Evolutionary conservation across 441 rosid species (phyloP).

Genomic region (Populus hybrid): DNA sequence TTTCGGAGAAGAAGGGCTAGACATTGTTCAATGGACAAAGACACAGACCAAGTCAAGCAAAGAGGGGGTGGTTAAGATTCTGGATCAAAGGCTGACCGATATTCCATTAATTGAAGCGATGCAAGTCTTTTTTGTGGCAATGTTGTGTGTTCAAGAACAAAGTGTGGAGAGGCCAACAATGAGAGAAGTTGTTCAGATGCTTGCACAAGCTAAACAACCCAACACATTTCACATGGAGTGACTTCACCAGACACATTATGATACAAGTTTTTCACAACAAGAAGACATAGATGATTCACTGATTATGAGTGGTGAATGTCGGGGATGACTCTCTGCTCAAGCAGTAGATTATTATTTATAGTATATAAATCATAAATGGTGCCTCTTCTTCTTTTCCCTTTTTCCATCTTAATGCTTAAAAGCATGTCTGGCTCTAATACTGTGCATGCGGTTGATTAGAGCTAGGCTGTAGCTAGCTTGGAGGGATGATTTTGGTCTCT

Average conservation of each 20-base stretch:
- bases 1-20: slow-evolving; percentile 80
- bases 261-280: not conserved
- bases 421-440: not conserved
- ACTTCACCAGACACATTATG: not conserved
- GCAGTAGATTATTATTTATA: not conserved
- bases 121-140: slow-evolving; percentile 79
- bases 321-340: not conserved
- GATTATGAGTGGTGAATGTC: not conserved
- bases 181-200: slow-evolving; percentile 91
- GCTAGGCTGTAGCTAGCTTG: not conserved
- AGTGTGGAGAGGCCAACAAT: slow-evolving; percentile 87
- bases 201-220: slow-evolving; percentile 50
- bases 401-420: not conserved
- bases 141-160: slow-evolving; percentile 82
- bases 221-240: slow-evolving; percentile 35
- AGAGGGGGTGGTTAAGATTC: slow-evolving; percentile 58
- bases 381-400: not conserved
- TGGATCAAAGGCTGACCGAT: slow-evolving; percentile 50
- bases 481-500: not conserved
- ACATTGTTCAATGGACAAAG: slow-evolving; percentile 84
- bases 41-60: slow-evolving; percentile 52
- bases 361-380: not conserved
- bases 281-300: not conserved
- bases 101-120: slow-evolving; percentile 57
- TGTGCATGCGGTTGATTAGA: not conserved